These are phyloP conservation scores for Neospermospora avenae DNA, from an alignment of 2,329 filamentous ascomycete species.

Conservation along the genomic window DNA sequence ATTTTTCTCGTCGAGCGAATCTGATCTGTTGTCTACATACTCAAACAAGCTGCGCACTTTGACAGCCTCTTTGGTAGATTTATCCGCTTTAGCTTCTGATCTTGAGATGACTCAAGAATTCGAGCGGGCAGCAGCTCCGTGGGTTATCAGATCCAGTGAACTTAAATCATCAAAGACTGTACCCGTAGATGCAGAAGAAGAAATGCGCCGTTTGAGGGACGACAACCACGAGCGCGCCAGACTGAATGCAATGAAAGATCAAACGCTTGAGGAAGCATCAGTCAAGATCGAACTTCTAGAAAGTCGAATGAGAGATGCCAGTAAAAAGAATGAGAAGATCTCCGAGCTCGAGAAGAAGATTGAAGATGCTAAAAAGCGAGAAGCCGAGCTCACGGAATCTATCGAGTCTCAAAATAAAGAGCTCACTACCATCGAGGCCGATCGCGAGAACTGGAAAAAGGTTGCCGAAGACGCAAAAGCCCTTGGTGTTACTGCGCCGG, in stretches of 20 bases:
- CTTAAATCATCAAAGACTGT: slow-evolving; percentile 79
- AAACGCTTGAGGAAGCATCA: slow-evolving; percentile 79
- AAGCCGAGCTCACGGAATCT: slow-evolving; percentile 55
- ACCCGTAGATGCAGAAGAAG: slow-evolving; percentile 79
- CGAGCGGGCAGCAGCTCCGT: slow-evolving; percentile 72
- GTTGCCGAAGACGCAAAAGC: slow-evolving; percentile 60
- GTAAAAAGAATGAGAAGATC: slow-evolving; percentile 70
- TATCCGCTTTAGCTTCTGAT: slow-evolving; percentile 67
- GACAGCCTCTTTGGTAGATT: slow-evolving; percentile 62
- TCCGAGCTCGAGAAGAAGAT: slow-evolving; percentile 60
- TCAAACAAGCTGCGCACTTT: slow-evolving; percentile 63
- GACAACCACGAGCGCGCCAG: slow-evolving; percentile 76
- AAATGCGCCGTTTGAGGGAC: slow-evolving; percentile 75
- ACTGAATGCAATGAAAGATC: slow-evolving; percentile 69
- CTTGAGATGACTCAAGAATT: slow-evolving; percentile 75
- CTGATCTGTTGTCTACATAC: slow-evolving; percentile 69
- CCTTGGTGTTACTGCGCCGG: slow-evolving; percentile 45
- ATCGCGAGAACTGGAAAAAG: slow-evolving; percentile 70
- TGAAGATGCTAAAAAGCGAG: slow-evolving; percentile 48
- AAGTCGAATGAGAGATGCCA: slow-evolving; percentile 79
- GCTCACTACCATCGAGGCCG: slow-evolving; percentile 59
- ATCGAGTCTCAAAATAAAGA: slow-evolving; percentile 67
- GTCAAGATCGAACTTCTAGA: slow-evolving; percentile 93
- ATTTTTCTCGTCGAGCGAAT: slow-evolving; percentile 54
- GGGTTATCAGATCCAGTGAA: slow-evolving; percentile 77